phyloP scores from a whole-genome alignment of 495 filamentous ascomycete species.

The Ascobolus immersus region DNA sequence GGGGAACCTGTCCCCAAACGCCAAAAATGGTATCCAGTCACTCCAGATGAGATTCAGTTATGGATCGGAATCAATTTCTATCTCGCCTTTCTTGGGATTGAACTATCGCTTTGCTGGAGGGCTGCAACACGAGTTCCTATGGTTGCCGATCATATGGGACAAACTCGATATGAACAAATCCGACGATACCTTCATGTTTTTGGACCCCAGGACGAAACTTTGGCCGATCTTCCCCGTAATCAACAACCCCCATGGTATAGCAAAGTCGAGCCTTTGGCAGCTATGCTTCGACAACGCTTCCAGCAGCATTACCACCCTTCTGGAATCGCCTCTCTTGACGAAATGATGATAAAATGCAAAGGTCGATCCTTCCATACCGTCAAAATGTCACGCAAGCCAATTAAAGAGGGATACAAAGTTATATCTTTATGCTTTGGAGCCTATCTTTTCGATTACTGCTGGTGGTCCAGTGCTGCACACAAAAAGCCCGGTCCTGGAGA shows the following conservation, averaged over 20 bases:
- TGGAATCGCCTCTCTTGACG: slow-evolving; percentile 1
- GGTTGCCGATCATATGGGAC: not conserved
- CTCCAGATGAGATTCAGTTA: slow-evolving; percentile 67
- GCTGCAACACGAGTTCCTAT: not conserved
- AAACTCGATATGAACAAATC: not conserved
- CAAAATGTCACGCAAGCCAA: slow-evolving; percentile 4
- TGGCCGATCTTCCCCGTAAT: too few relatives aligned
- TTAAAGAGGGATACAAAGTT: slow-evolving; percentile 4
- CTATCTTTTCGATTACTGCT: slow-evolving; percentile 2
- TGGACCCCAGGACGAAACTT: not conserved
- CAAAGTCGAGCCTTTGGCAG: not conserved
- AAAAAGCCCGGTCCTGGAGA: slow-evolving; percentile 1
- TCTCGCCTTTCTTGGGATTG: too few relatives aligned
- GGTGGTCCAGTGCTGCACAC: slow-evolving; percentile 1
- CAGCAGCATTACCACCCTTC: slow-evolving; percentile 5
- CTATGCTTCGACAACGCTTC: not conserved
- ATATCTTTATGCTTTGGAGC: slow-evolving; percentile 4
- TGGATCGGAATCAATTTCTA: slow-evolving; percentile 23
- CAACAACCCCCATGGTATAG: too few relatives aligned
- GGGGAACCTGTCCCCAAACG: too few relatives aligned
- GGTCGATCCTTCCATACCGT: slow-evolving; percentile 4
- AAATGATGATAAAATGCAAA: slow-evolving; percentile 5
- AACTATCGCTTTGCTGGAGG: too few relatives aligned
- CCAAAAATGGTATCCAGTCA: slow-evolving; percentile 40
- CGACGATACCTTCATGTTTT: not conserved